Evolutionary conservation across 108 stramenopile species (phyloP).

Genomic region (Fistulifera pelliculosa): DNA sequence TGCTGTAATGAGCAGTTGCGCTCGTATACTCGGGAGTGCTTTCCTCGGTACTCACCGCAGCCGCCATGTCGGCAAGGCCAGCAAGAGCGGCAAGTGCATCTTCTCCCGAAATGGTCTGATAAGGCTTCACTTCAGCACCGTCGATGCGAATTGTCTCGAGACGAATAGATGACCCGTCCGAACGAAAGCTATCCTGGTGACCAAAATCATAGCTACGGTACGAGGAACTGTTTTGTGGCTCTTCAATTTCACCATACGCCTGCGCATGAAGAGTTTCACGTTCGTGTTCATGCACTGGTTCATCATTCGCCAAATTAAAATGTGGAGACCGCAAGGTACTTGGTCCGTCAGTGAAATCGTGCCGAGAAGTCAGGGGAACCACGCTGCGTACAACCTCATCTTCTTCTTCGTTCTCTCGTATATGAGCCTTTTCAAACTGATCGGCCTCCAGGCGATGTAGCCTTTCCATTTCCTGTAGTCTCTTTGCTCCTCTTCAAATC

Average conservation of each 20-base stretch:
- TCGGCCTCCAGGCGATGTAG: neutral
- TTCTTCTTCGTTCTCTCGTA: neutral
- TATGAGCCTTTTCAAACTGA: neutral
- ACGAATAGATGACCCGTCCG: no score
- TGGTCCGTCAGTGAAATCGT: neutral
- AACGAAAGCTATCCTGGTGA: no score
- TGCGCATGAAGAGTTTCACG: neutral
- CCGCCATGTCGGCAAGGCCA: constrained; percentile 3
- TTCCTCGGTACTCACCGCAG: neutral
- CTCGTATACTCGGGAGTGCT: no score
- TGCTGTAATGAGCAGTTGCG: no score
- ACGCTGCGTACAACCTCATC: neutral
- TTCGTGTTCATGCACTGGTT: neutral
- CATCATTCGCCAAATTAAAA: no score
- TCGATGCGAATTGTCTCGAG: neutral
- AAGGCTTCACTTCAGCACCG: constrained; percentile 1
- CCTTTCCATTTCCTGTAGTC: constrained; percentile 9
- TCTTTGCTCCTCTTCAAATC: constrained; percentile 15
- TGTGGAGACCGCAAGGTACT: neutral
- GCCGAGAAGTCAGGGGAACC: neutral
- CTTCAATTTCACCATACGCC: neutral
- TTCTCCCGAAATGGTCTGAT: neutral
- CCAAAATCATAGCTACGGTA: no score
- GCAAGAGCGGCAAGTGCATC: constrained; percentile 13
- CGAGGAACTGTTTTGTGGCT: neutral